phyloP scores from a whole-genome alignment of 1,284 basidiomycete species.

The Cystobasidiaceae sp. region DNA sequence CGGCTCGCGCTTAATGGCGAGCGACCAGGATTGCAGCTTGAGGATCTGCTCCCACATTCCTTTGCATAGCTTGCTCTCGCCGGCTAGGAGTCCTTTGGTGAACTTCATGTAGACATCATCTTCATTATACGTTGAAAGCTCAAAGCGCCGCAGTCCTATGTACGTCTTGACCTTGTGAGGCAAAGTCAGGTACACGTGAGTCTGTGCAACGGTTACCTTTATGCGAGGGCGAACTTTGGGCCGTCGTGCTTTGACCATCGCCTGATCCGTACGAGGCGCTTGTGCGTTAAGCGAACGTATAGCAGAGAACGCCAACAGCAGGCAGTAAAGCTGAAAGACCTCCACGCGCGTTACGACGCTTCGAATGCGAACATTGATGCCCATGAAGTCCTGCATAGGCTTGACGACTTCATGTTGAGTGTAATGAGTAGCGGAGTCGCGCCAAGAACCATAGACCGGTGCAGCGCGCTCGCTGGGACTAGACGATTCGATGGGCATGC shows the following conservation, averaged over 20 bases:
- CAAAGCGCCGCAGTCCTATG: slow-evolving; percentile 33
- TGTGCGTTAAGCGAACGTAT: slow-evolving; percentile 54
- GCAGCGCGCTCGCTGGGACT: slow-evolving; percentile 32
- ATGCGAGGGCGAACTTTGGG: slow-evolving; percentile 29
- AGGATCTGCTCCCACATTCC: slow-evolving; percentile 73
- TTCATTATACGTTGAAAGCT: slow-evolving; percentile 37
- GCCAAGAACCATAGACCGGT: no score
- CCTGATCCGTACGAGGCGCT: slow-evolving; percentile 45
- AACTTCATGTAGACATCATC: slow-evolving; percentile 41
- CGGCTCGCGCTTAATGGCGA: slow-evolving; percentile 48
- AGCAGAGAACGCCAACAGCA: slow-evolving; percentile 61
- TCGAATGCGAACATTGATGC: slow-evolving; percentile 50
- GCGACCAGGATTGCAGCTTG: slow-evolving; percentile 58
- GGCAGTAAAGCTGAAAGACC: slow-evolving; percentile 68
- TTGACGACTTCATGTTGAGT: slow-evolving; percentile 39
- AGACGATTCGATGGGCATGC: slow-evolving; percentile 40
- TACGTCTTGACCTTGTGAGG: slow-evolving; percentile 44
- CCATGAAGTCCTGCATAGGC: slow-evolving; percentile 46
- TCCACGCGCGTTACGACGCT: slow-evolving; percentile 55
- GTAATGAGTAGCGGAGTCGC: slow-evolving; percentile 38
- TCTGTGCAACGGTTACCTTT: slow-evolving; percentile 43
- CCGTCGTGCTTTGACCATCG: slow-evolving; percentile 32
- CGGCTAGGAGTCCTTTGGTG: slow-evolving; percentile 50
- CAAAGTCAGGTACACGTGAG: slow-evolving; percentile 44
- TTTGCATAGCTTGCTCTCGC: slow-evolving; percentile 47